Conservation (phyloP, 768 basidiomycete species). For the Naganishia vaughanmartiniae region DNA sequence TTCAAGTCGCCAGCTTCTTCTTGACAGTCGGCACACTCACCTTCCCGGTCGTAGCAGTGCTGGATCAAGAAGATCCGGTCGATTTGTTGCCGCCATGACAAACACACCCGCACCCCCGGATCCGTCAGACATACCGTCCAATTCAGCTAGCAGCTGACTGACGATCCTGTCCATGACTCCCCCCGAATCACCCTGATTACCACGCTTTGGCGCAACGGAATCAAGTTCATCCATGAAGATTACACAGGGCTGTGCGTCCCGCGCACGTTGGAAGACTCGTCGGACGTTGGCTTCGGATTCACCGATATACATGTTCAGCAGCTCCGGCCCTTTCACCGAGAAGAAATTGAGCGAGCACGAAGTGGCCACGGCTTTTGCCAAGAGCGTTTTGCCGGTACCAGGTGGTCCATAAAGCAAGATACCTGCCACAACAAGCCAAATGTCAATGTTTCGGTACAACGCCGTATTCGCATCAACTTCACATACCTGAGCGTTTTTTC, state of each 20-base stretch:
- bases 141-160: conserved; percentile 85
- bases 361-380: conserved; percentile 94
- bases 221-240: conserved; percentile 97
- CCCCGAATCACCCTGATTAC: conserved; percentile 91
- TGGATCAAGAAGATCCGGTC: conserved; percentile 86
- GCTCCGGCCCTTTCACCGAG: conserved; percentile 97
- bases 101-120: conserved; percentile 68
- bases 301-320: conserved; percentile 99
- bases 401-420: conserved; percentile 91
- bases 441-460: not conserved
- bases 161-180: conserved; percentile 99
- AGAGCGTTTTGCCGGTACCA: conserved; percentile 89
- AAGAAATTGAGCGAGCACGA: conserved; percentile 93
- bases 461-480: conserved; percentile 53
- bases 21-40: conserved; percentile 53
- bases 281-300: conserved; percentile 73
- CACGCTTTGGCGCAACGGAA: conserved; percentile 88
- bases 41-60: conserved; percentile 84
- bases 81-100: conserved; percentile 92
- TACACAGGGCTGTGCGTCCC: conserved; percentile 89
- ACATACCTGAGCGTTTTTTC: conserved; percentile 74
- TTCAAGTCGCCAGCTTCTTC: not conserved
- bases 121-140: conserved; percentile 80
- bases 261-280: conserved; percentile 80
- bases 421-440: conserved; percentile 55